Conservation (phyloP, 768 basidiomycete genomes). For the Amylocystis lapponica region DNA sequence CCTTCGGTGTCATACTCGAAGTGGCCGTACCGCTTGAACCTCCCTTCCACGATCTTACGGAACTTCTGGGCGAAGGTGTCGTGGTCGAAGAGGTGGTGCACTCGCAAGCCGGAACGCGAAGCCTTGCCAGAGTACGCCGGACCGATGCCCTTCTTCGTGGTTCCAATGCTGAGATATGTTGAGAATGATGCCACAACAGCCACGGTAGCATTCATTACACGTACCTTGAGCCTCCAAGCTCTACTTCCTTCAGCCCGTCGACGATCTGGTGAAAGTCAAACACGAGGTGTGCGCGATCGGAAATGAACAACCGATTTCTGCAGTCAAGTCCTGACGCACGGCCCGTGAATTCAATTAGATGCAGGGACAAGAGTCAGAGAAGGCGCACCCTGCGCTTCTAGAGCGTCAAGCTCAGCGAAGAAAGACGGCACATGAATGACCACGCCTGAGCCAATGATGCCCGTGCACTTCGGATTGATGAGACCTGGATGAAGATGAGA, state of each 20-base stretch:
- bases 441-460: constrained; percentile 91
- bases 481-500: constrained; percentile 39
- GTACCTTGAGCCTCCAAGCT: constrained; percentile 84
- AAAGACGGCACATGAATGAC: constrained; percentile 95
- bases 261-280: constrained; percentile 99
- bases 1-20: constrained; percentile 99
- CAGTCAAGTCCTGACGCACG: constrained; percentile 69
- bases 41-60: constrained; percentile 90
- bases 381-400: constrained; percentile 71
- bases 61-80: constrained; percentile 86
- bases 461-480: constrained; percentile 79
- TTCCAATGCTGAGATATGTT: constrained; percentile 68
- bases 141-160: constrained; percentile 97
- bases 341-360: neutral
- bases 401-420: constrained; percentile 85
- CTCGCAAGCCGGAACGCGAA: constrained; percentile 89
- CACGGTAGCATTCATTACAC: neutral
- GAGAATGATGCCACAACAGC: neutral
- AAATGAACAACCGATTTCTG: constrained; percentile 80
- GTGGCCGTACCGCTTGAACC: constrained; percentile 96
- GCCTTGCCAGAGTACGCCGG: constrained; percentile 98
- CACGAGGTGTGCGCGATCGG: constrained; percentile 94
- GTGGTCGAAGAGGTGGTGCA: constrained; percentile 93
- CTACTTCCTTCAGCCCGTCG: constrained; percentile 96
- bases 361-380: neutral